Evolutionary conservation across 176 grass and related monocot species (phyloP), one percentile per base, ranked within the genome.

Genomic region (Eragrostis curvula): DNA sequence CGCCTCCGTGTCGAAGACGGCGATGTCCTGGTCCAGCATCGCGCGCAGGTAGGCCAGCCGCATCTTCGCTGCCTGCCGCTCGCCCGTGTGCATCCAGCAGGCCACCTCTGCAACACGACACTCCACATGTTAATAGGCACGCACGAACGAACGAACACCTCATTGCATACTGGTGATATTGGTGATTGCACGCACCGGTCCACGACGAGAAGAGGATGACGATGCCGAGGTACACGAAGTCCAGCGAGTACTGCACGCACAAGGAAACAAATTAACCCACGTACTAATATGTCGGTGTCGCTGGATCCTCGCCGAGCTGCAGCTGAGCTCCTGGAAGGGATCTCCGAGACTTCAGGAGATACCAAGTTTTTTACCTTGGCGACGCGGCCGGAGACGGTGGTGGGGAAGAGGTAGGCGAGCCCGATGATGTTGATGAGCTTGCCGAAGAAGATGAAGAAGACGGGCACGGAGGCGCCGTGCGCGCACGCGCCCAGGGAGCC

Each of bases 381-480:
- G 50, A 98, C 96, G 62, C 80, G 81, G 70, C 88, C 81, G 49
- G 96, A 85, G 75, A 95, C 90, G 20, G 89, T 84, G 75, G 90
- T 75, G 45, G 96, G 96, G 88, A 98, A 98, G 82, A 98, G 88
- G 79, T 93, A 91, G 32, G 96, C 96, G 78, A 98, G 45, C 40
- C 96, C 96, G 86, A 98, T 96, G 85, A 98, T 89, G 85, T 98
- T 98, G 77, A 98, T 98, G 91, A 98, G 96, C 80, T 98, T 98
- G 79, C 96, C 96, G 84, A 98, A 98, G 87, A 93, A 98, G 68
- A 98, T 95, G 90, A 98, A 98, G 92, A 98, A 98, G 87, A 98
- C 90, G 20, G 96, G 96, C 21, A 98, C 96, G 51, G 96, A 98
- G 56, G 96, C 96, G 65, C 96, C 96, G 72, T 98, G 96, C 24